Conservation (phyloP, 805 yeast genomes). For the Cyberlindnera mycetangii region DNA sequence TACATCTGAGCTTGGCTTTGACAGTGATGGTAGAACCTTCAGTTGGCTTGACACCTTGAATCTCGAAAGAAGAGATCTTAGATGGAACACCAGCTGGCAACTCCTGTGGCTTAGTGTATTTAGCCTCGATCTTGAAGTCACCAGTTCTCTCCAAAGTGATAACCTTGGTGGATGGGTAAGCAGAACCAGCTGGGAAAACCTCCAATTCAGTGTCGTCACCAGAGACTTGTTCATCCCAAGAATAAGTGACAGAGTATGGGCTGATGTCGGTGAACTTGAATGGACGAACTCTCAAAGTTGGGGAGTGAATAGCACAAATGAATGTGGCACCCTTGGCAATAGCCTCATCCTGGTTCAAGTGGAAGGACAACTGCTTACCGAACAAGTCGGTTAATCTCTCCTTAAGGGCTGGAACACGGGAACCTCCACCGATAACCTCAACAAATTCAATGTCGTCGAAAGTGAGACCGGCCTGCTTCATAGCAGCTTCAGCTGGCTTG, state of each 20-base stretch:
- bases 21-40: constrained; percentile 68
- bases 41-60: constrained; percentile 81
- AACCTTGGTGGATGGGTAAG: constrained; percentile 92
- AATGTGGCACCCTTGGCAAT: constrained; percentile 99
- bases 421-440: constrained; percentile 97
- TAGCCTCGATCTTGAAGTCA: constrained; percentile 84
- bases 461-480: constrained; percentile 72
- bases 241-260: constrained; percentile 88
- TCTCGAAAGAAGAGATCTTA: constrained; percentile 78
- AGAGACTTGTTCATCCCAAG: constrained; percentile 91
- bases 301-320: constrained; percentile 98
- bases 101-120: constrained; percentile 70
- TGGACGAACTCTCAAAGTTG: constrained; percentile 97
- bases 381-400: constrained; percentile 74
- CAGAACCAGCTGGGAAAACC: constrained; percentile 93
- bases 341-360: constrained; percentile 98
- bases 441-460: constrained; percentile 80
- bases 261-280: constrained; percentile 96
- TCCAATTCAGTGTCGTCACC: constrained; percentile 87
- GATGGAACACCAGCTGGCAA: constrained; percentile 66
- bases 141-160: constrained; percentile 90
- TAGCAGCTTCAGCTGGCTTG: constrained; percentile 77
- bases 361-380: constrained; percentile 83
- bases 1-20: constrained; percentile 93
- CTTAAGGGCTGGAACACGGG: constrained; percentile 95